phyloP scores from a whole-genome alignment of 306 rosid genomes.

The Castanea mollissima region DNA sequence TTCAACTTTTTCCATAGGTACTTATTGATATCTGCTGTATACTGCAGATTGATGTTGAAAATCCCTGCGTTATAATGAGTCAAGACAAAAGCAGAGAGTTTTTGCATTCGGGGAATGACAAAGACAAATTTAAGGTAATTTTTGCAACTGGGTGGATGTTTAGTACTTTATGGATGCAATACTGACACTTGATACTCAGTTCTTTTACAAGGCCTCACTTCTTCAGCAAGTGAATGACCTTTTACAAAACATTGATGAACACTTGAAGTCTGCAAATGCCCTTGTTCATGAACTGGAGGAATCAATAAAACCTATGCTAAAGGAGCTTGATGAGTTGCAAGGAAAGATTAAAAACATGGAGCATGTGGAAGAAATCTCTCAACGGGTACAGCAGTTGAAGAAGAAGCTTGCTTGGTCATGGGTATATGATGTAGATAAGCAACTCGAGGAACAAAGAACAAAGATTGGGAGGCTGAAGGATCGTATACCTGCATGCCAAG shows the following conservation, averaged over 20 bases:
- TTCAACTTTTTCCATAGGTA: not conserved
- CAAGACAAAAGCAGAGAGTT: conserved; percentile 95
- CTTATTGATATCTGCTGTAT: conserved; percentile 10
- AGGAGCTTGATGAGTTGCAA: conserved; percentile 68
- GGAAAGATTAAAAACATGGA: conserved; percentile 76
- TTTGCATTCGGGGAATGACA: conserved; percentile 86
- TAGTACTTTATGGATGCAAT: conserved; percentile 24
- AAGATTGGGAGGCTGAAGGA: conserved; percentile 59
- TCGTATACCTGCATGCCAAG: conserved; percentile 76
- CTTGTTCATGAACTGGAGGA: conserved; percentile 66
- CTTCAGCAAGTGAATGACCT: conserved; percentile 93
- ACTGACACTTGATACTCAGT: conserved; percentile 61
- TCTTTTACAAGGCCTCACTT: conserved; percentile 93
- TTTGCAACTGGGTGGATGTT: conserved; percentile 13
- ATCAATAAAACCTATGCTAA: conserved; percentile 74
- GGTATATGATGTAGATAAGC: conserved; percentile 77
- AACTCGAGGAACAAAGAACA: conserved; percentile 46
- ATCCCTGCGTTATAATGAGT: conserved; percentile 92
- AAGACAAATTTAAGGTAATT: conserved; percentile 88
- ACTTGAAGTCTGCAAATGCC: conserved; percentile 46
- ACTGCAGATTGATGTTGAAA: conserved; percentile 91
- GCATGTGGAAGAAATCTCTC: conserved; percentile 75
- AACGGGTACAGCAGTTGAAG: conserved; percentile 61
- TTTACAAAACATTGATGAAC: conserved; percentile 55
- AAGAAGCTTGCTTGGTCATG: conserved; percentile 97